Evolutionary conservation across 2,329 filamentous ascomycete species (phyloP).

Genomic region (Penicillium nordicum): DNA sequence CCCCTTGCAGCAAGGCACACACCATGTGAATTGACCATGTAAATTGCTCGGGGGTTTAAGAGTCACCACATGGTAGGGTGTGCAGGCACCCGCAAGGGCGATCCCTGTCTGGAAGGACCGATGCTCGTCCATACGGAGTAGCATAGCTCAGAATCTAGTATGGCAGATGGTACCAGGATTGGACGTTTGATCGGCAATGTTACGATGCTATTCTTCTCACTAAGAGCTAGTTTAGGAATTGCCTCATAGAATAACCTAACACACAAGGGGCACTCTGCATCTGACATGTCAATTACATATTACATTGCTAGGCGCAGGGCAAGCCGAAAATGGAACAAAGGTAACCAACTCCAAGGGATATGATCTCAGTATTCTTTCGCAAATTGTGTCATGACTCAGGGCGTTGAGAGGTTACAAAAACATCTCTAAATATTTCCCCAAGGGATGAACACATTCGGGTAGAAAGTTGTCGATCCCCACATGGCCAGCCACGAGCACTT

Average conservation of each 20-base stretch:
- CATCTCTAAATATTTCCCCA: background rate
- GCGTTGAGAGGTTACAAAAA: background rate
- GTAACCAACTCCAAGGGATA: background rate
- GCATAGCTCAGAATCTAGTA: background rate
- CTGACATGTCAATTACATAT: background rate
- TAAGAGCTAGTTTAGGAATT: background rate
- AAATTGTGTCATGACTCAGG: background rate
- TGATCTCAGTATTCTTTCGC: background rate
- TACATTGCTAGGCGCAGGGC: background rate
- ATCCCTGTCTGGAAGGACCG: background rate
- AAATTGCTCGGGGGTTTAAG: background rate
- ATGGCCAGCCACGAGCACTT: conserved; percentile 11
- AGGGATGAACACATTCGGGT: background rate
- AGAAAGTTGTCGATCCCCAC: conserved; percentile 10
- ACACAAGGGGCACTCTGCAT: background rate
- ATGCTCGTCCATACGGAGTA: background rate
- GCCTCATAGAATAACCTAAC: background rate
- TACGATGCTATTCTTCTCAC: background rate
- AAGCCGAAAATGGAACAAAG: background rate
- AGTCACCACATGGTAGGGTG: background rate
- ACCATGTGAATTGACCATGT: background rate
- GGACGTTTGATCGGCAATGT: background rate
- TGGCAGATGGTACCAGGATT: background rate
- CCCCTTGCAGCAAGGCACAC: conserved; percentile 1
- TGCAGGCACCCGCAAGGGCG: background rate